These are phyloP conservation scores for Russula griseocarnosa DNA, from an alignment of 768 basidiomycete species.

Conservation along the genomic window DNA sequence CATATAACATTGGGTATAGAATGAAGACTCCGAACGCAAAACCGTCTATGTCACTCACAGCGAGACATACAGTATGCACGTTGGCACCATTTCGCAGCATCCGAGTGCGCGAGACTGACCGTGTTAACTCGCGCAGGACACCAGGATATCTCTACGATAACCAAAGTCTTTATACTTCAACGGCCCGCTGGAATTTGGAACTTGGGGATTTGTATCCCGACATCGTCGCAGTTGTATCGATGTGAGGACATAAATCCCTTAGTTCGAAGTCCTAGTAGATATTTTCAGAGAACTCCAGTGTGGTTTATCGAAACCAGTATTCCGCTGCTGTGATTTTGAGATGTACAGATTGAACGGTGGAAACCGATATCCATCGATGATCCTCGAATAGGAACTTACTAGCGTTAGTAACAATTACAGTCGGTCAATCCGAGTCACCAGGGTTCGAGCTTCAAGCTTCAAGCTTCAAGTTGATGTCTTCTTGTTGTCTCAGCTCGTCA, in stretches of 20 bases:
- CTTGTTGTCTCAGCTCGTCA: no score
- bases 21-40: background rate
- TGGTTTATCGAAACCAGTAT: no score
- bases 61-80: background rate
- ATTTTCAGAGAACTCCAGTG: background rate
- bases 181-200: background rate
- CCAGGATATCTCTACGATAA: background rate
- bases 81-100: background rate
- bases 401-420: no score
- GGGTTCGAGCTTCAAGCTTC: no score
- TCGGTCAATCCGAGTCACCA: no score
- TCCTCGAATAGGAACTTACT: no score
- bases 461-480: no score
- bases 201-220: background rate
- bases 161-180: background rate
- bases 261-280: background rate
- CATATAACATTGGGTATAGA: background rate
- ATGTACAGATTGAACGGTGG: no score
- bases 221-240: background rate
- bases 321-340: no score
- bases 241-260: background rate
- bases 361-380: no score
- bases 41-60: background rate
- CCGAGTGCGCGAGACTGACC: background rate
- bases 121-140: background rate